phyloP scores from a whole-genome alignment of 768 basidiomycete species.

The Polyporus arcularius region DNA sequence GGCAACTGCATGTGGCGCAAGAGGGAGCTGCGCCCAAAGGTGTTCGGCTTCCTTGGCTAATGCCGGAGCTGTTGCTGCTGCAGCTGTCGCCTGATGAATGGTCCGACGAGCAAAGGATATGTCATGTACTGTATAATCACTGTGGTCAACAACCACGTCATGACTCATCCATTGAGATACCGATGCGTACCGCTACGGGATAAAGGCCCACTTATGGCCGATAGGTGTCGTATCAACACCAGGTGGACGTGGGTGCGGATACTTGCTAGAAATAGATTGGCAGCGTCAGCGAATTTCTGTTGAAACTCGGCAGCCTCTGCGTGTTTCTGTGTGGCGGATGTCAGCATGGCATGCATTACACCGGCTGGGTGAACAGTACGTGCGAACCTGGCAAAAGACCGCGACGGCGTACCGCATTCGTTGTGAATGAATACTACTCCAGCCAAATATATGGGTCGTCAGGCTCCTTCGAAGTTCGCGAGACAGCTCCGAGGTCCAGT shows the following conservation, averaged over 20 bases:
- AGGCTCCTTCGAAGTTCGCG: constrained; percentile 53
- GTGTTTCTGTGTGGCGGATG: constrained; percentile 43
- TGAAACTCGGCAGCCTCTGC: constrained; percentile 44
- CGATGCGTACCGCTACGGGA: constrained; percentile 38
- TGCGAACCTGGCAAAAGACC: constrained; percentile 47
- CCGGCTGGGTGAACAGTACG: not conserved
- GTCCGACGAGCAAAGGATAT: constrained; percentile 66
- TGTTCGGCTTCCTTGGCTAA: constrained; percentile 42
- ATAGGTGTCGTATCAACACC: constrained; percentile 58
- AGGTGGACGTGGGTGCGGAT: constrained; percentile 58
- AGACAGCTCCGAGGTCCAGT: constrained; percentile 40
- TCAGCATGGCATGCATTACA: not conserved
- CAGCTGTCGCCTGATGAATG: constrained; percentile 58
- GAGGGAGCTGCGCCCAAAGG: constrained; percentile 34
- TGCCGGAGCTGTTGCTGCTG: constrained; percentile 39
- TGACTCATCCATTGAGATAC: not conserved
- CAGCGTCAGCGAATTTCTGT: constrained; percentile 51
- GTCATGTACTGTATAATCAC: constrained; percentile 48
- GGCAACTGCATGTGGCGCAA: constrained; percentile 37
- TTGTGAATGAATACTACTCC: constrained; percentile 50
- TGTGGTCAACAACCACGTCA: constrained; percentile 12
- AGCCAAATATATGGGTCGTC: constrained; percentile 61
- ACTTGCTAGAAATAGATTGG: constrained; percentile 34
- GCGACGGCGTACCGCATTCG: constrained; percentile 56
- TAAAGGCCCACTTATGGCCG: constrained; percentile 45